A percentile compares a stretch with the other conserved stretches of the same genome.
phyloP scores from a whole-genome alignment of 192 early-diverging fungal genomes.

The Coemansia javaensis region DNA sequence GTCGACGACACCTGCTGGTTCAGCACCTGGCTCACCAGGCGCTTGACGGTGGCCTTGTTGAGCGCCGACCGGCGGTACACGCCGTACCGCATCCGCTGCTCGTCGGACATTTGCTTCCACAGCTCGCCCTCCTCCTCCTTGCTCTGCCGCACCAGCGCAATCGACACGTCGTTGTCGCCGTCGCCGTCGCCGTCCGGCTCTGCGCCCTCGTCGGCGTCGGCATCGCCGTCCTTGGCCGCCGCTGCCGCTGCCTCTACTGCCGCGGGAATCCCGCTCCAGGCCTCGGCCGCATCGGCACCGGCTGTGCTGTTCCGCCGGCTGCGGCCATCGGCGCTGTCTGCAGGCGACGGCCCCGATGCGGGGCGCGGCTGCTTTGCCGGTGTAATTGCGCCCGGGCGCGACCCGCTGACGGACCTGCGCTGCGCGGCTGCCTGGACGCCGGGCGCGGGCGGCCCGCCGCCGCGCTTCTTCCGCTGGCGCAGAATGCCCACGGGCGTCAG shows the following conservation, averaged over 20 bases:
- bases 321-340: not conserved
- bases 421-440: not conserved
- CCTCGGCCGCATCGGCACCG: not conserved
- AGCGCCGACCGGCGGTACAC: conserved; percentile 74
- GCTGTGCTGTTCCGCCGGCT: not conserved
- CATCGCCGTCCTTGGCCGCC: conserved; percentile 3
- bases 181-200: not conserved
- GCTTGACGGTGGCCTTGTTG: conserved; percentile 70
- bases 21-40: conserved; percentile 61
- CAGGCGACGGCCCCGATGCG: not conserved
- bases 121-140: conserved; percentile 39
- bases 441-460: conserved; percentile 2
- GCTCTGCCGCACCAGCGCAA: conserved; percentile 27
- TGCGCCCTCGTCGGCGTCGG: conserved; percentile 5
- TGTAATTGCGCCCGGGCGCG: conserved; percentile 10
- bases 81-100: conserved; percentile 75
- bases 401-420: not conserved
- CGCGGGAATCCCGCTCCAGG: not conserved
- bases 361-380: conserved; percentile 14
- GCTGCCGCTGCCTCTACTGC: not conserved
- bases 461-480: conserved; percentile 32
- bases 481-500: conserved; percentile 21
- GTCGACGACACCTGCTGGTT: conserved; percentile 68
- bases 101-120: conserved; percentile 51
- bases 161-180: conserved; percentile 5